Percentiles rank a stretch among this genome's conserved stretches.
Evolutionary conservation across 2,329 filamentous ascomycete species (phyloP).

Genomic region (Geosmithia putterillii): DNA sequence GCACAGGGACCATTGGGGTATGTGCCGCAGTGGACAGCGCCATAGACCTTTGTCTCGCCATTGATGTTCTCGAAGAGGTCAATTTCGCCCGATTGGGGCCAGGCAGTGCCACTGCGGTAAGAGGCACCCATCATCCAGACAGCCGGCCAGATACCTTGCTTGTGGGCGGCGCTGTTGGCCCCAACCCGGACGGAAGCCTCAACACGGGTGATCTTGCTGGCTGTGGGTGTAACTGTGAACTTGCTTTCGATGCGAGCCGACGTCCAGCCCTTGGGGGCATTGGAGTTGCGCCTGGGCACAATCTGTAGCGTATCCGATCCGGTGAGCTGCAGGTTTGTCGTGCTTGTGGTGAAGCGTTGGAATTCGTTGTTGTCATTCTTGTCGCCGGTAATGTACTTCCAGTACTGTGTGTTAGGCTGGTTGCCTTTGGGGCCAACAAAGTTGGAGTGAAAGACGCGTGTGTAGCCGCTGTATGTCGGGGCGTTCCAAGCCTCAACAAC

Average conservation of each 20-base stretch:
- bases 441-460: conserved; percentile 26
- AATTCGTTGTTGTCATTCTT: conserved; percentile 38
- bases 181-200: conserved; percentile 36
- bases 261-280: conserved; percentile 31
- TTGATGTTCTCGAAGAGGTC: conserved; percentile 46
- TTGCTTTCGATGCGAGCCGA: conserved; percentile 41
- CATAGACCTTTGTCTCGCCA: conserved; percentile 30
- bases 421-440: conserved; percentile 25
- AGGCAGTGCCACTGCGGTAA: conserved; percentile 30
- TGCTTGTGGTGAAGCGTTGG: conserved; percentile 33
- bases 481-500: conserved; percentile 21
- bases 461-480: conserved; percentile 25
- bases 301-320: conserved; percentile 38
- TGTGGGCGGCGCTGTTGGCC: conserved; percentile 21
- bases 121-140: conserved; percentile 44
- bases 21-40: conserved; percentile 38
- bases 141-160: conserved; percentile 46
- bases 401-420: conserved; percentile 20
- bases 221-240: conserved; percentile 29
- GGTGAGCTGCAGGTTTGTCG: conserved; percentile 35
- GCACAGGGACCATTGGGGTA: conserved; percentile 34
- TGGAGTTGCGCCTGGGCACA: conserved; percentile 27
- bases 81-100: conserved; percentile 43
- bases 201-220: conserved; percentile 31
- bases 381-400: conserved; percentile 26